Percentiles rank a stretch among this genome's conserved stretches.
phyloP scores from a whole-genome alignment of 768 basidiomycete genomes.

The Boletus edulis region DNA sequence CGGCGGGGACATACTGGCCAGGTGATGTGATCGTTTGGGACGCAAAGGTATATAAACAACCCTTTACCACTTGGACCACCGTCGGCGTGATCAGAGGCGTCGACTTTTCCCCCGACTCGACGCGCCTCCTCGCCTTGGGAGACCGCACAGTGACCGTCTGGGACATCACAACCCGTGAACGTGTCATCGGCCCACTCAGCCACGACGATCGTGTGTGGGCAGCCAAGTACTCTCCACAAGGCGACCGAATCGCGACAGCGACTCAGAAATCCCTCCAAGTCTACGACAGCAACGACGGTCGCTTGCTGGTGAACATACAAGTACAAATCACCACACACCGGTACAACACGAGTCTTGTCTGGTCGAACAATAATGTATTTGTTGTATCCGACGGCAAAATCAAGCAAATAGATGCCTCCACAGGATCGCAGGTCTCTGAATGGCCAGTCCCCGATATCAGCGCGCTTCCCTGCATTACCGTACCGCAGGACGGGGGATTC shows the following conservation, averaged over 20 bases:
- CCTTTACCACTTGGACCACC: neutral
- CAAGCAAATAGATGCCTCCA: neutral
- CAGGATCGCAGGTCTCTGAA: neutral
- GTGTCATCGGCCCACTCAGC: neutral
- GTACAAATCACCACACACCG: neutral
- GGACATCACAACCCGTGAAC: neutral
- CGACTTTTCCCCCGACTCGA: constrained; percentile 9
- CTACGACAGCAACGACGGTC: neutral
- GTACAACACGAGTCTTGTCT: constrained; percentile 1
- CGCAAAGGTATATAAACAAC: neutral
- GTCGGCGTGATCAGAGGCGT: neutral
- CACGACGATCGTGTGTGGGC: neutral
- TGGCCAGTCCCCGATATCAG: neutral
- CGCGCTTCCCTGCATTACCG: neutral
- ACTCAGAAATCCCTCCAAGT: neutral
- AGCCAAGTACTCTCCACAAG: neutral
- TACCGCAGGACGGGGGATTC: neutral
- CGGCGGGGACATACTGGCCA: neutral
- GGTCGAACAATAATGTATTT: neutral
- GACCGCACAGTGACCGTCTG: neutral
- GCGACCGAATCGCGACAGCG: constrained; percentile 1
- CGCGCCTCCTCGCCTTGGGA: neutral
- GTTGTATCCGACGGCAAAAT: neutral
- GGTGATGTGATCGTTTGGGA: neutral
- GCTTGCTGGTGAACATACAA: neutral